A percentile compares a stretch with the other conserved stretches of the same genome.
Conservation (phyloP, 495 filamentous ascomycete genomes). For the Xylaria acuta region DNA sequence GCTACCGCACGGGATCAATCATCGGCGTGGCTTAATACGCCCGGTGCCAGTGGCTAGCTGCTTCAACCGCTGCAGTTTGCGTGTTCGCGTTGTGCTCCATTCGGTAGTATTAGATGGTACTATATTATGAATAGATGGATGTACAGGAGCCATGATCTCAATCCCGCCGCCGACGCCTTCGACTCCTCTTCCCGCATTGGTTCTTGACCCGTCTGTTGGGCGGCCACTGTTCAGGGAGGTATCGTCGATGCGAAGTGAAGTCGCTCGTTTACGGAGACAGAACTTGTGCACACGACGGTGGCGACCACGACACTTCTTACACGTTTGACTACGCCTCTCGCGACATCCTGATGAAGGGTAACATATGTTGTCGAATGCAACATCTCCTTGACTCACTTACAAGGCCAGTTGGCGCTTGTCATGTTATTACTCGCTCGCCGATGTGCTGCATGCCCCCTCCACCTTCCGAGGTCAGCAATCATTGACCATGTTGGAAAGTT, state of each 20-base stretch:
- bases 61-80: conserved; percentile 6
- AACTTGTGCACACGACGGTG: conserved; percentile 6
- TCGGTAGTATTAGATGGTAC: conserved; percentile 8
- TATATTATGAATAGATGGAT: conserved; percentile 17
- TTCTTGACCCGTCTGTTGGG: neutral
- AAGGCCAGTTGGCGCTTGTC: conserved; percentile 4
- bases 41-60: conserved; percentile 10
- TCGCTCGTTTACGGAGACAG: neutral
- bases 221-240: neutral
- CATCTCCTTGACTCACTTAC: neutral
- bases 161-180: conserved; percentile 3
- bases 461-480: conserved; percentile 24
- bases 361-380: neutral
- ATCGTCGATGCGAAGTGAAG: neutral
- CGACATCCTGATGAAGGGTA: neutral
- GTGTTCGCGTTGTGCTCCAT: conserved; percentile 7
- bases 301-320: neutral
- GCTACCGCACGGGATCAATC: conserved; percentile 6
- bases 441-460: conserved; percentile 22
- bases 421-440: conserved; percentile 24
- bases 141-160: neutral
- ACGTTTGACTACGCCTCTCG: neutral
- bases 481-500: neutral
- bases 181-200: neutral
- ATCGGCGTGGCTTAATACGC: conserved; percentile 3